phyloP scores from a whole-genome alignment of 345 rosid species.

The Trapa incisa region DNA sequence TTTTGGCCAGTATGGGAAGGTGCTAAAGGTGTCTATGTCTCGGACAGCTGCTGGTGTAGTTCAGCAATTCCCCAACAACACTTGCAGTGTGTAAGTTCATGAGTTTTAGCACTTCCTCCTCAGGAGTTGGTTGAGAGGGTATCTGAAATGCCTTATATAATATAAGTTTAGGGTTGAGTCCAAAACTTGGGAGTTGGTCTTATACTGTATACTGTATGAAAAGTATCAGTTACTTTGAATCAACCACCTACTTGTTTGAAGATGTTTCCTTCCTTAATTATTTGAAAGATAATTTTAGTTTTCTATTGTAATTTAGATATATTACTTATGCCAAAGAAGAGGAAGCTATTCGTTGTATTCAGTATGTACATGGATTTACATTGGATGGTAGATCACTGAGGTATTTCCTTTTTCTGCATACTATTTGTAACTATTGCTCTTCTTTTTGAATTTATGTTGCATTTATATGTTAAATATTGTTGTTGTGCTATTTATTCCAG shows the following conservation, averaged over 20 bases:
- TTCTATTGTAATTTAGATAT: constrained; percentile 32
- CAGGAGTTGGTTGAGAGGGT: too few relatives aligned
- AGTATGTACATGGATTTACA: constrained; percentile 75
- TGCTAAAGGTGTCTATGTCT: constrained; percentile 80
- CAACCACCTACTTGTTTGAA: too few relatives aligned
- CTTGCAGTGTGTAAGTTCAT: constrained; percentile 79
- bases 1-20: constrained; percentile 91
- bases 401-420: constrained; percentile 9
- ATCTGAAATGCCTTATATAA: too few relatives aligned
- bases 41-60: constrained; percentile 79
- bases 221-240: too few relatives aligned
- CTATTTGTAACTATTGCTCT: neutral
- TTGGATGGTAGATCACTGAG: constrained; percentile 65
- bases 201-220: too few relatives aligned
- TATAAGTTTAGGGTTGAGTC: too few relatives aligned
- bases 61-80: constrained; percentile 77
- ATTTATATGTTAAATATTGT: constrained; percentile 3
- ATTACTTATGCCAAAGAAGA: constrained; percentile 73
- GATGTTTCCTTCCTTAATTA: too few relatives aligned
- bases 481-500: constrained; percentile 20
- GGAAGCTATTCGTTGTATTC: constrained; percentile 88
- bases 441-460: neutral
- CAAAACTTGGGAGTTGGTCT: too few relatives aligned
- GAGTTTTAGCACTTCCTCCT: neutral
- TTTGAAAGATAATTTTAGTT: neutral